Base-by-base conservation (phyloP, 805 yeast species). In the Myxozyma melibiosi region DNA sequence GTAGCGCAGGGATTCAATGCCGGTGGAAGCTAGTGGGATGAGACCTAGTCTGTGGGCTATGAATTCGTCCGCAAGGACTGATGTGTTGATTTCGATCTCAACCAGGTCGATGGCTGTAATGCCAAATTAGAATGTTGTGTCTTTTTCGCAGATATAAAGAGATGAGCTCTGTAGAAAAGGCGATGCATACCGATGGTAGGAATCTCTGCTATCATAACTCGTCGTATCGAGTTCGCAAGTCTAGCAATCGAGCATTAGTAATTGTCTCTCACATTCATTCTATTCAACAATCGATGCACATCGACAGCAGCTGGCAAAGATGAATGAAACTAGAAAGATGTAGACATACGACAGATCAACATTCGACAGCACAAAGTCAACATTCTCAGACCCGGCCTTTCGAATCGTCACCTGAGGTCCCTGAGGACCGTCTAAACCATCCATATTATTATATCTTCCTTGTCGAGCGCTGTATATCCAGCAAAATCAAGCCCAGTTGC, bases 11-110 rank as follows among this genome's bases (percentile, higher is more conserved):
- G 84, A 81, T 49, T 90, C 96, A 43, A 91, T 90, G 59, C 88
- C 92, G 40, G 84, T 83, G 66, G 95, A 84, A 64, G 85, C 86
- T 45, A 94, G 77, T 1, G 99, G 99, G 58, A 94, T 84, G 53
- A 94, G 78, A 40, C 99, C 99, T 61, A 94, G 75, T 70, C 99
- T 79, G 73, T 94, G 99, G 30, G 97, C 84, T 57, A 94, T 82
- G 70, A 94, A 94, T 73, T 94, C 99, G 73, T 94, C 99, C 2
- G 99, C 98, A 59, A 94, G 76, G 20, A 94, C 99, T 11, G 96
- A 85, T 1, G 98, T 90, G 75, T 94, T 94, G 47, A 82, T 84
- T 68, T 90, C 96, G 62, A 94, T 87, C 70, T 94, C 98, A 45
- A 94, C 99, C 61, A 92, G 81, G 69, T 94, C 99, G 57, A 94